A percentile compares a stretch with the other conserved stretches of the same genome.
These are phyloP conservation scores for Ascochyta rabiei DNA, from an alignment of 2,329 filamentous ascomycete genomes.

Conservation along the genomic window DNA sequence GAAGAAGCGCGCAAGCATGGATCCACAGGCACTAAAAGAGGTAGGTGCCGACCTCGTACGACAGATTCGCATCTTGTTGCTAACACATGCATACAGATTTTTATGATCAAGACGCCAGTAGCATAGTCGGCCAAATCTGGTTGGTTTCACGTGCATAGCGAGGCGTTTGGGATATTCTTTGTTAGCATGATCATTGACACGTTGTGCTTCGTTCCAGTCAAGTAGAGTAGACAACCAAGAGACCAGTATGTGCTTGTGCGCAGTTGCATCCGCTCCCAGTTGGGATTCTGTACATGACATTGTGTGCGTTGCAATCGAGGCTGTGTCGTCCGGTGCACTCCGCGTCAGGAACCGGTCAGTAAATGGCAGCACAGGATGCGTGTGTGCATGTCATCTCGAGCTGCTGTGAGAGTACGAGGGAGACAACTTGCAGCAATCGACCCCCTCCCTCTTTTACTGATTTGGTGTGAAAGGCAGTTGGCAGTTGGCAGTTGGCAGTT, in stretches of 20 bases:
- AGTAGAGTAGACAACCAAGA: neutral
- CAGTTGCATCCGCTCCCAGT: neutral
- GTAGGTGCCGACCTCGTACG: conserved; percentile 53
- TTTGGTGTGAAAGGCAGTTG: neutral
- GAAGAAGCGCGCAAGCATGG: conserved; percentile 82
- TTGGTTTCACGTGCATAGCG: conserved; percentile 36
- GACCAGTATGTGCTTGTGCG: neutral
- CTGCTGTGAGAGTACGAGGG: neutral
- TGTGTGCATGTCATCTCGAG: neutral
- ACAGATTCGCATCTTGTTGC: neutral
- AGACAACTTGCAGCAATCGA: neutral
- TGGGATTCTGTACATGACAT: neutral
- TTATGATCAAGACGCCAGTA: conserved; percentile 46
- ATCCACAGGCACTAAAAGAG: conserved; percentile 84
- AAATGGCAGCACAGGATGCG: neutral
- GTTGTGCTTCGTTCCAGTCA: neutral
- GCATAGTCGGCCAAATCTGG: neutral
- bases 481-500: no score
- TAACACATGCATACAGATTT: conserved; percentile 36
- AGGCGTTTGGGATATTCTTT: conserved; percentile 30
- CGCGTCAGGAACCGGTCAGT: neutral
- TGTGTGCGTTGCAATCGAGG: conserved; percentile 12
- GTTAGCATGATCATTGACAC: neutral
- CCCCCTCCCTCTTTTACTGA: neutral
- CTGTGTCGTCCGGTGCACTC: conserved; percentile 8